Evolutionary conservation across 139 green algal genomes (phyloP), one percentile per base, ranked within the genome.

Genomic region (Astrephomene gubernaculifera): DNA sequence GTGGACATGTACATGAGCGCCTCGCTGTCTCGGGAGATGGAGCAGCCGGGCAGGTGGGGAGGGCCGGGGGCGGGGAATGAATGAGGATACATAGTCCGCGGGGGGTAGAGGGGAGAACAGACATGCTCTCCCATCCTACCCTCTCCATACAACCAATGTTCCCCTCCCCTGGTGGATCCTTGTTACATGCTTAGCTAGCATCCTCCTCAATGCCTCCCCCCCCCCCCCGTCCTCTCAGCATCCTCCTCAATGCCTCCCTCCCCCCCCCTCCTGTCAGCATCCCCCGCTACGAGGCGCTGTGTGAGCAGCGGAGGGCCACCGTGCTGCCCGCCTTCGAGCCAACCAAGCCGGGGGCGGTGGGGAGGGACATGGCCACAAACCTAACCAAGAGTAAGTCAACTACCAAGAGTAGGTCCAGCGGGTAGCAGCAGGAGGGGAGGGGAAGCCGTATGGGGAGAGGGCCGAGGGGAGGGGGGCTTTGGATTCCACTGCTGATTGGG

Each of bases 291-390:
- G 84, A 89, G 84, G 41, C 0, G 38, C 43, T 74, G 67, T 79
- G 75, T 10, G 33, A 19, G 22, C 31, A 61, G 53, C 36, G 54
- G 31, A 36, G 71, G 22, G 87, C 87, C 43, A 82, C 83, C 0
- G 72, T 91, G 31, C 61, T 91, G 53, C 87, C 87, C 45, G 87
- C 87, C 25, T 87, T 91, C 25, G 87, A 91, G 83, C 87, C 87
- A 8, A 78, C 45, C 12, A 36, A 71, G 22, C 61, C 68, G 31
- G 87, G 87, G 2, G 7, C 21, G 3, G n/a, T 44, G 10, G 87
- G 83, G 5, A 43, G 45, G 0, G 44, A 53, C 0, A 67, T 89
- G 39, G 83, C 87, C 2, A 79, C 69, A 17, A 43, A 80, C 4
- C 33, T 82, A 0, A 65, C 29, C 14, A 76, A 33, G 49, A 67